These are phyloP conservation scores for Calonectria pteridis DNA, from an alignment of 2,329 filamentous ascomycete species.

Conservation along the genomic window DNA sequence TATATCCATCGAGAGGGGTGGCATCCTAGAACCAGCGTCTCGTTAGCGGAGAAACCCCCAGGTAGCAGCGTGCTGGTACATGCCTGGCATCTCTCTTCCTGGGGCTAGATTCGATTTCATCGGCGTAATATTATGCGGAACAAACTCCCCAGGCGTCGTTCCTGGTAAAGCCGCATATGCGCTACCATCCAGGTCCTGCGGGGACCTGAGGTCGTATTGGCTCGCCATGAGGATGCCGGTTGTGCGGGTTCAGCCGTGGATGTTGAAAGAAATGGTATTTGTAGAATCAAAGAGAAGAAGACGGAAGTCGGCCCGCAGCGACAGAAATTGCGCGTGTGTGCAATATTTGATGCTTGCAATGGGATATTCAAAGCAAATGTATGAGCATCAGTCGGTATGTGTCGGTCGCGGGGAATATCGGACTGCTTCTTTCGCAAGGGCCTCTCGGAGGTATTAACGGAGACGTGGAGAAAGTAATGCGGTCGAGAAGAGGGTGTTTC, in stretches of 20 bases:
- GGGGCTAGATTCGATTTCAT: constrained; percentile 48
- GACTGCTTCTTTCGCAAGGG: background rate
- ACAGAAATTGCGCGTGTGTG: background rate
- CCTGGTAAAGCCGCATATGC: constrained; percentile 51
- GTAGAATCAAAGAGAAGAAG: background rate
- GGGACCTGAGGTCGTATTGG: constrained; percentile 45
- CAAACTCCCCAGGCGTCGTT: constrained; percentile 43
- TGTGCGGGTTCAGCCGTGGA: background rate
- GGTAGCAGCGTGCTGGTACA: constrained; percentile 6
- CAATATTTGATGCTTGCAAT: background rate
- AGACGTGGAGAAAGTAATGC: background rate
- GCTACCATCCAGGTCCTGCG: constrained; percentile 43
- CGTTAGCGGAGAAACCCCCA: constrained; percentile 27
- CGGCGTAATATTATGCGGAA: constrained; percentile 48
- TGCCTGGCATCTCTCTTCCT: constrained; percentile 45
- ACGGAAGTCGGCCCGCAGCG: background rate
- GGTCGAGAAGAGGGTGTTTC: background rate
- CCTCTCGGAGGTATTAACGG: background rate
- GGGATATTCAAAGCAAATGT: background rate
- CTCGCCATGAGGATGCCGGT: constrained; percentile 40
- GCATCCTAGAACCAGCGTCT: constrained; percentile 43
- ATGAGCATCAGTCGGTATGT: background rate
- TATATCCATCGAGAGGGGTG: constrained; percentile 58
- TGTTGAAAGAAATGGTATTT: background rate
- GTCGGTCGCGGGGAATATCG: background rate